phyloP scores from a whole-genome alignment of 2,329 filamentous ascomycete species.

The Aureobasidium sp. region DNA sequence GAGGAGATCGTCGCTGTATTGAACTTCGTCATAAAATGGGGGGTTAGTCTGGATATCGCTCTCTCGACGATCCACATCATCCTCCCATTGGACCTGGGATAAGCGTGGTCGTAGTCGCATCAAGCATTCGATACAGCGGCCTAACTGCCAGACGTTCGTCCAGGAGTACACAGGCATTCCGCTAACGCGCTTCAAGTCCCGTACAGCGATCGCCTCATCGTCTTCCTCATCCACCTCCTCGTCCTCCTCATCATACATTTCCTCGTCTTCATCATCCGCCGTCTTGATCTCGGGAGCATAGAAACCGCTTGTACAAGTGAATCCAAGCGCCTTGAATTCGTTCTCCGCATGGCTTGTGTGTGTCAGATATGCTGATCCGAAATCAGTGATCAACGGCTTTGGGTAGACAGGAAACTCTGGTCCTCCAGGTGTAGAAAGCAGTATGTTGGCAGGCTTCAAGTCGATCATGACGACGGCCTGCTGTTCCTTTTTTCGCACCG shows the following conservation, averaged over 20 bases:
- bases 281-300: neutral
- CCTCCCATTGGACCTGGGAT: neutral
- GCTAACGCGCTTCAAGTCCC: too few relatives aligned
- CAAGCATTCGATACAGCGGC: neutral
- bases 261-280: neutral
- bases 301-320: neutral
- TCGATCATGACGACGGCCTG: neutral
- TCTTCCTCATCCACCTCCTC: neutral
- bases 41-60: too few relatives aligned
- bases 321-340: neutral
- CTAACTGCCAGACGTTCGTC: slow-evolving; percentile 3
- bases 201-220: too few relatives aligned
- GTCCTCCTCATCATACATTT: neutral
- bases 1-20: neutral
- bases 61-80: too few relatives aligned
- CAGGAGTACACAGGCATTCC: neutral
- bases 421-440: neutral
- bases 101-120: neutral
- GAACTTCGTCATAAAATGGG: too few relatives aligned
- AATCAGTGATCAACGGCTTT: neutral
- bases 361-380: neutral
- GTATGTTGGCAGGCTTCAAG: neutral
- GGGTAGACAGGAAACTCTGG: neutral
- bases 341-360: neutral
- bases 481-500: neutral